These are phyloP conservation scores for Yamadazyma trypodendri DNA, from an alignment of 1,139 yeast genomes.

Conservation along the genomic window DNA sequence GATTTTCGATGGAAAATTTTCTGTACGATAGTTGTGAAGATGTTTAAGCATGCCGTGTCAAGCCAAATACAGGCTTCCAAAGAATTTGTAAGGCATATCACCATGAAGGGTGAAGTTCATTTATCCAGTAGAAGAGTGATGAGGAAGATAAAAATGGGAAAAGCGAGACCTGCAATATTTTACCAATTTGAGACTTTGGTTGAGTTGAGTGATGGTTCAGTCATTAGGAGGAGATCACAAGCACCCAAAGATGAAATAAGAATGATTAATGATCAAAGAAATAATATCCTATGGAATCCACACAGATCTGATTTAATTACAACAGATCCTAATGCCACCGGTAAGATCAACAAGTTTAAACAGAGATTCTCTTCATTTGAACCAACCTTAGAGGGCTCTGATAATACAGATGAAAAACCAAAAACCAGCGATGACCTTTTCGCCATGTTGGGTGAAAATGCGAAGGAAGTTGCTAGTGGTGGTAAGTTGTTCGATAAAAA, in stretches of 20 bases:
- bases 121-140: slow-evolving; percentile 52
- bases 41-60: slow-evolving; percentile 1
- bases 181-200: slow-evolving; percentile 84
- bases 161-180: slow-evolving; percentile 90
- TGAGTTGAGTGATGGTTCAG: slow-evolving; percentile 92
- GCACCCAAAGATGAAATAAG: slow-evolving; percentile 86
- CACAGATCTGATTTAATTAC: slow-evolving; percentile 73
- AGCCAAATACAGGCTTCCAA: slow-evolving; percentile 2
- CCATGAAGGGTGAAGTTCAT: slow-evolving; percentile 39
- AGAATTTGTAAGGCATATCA: slow-evolving; percentile 22
- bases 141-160: slow-evolving; percentile 62
- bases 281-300: slow-evolving; percentile 84
- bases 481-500: slow-evolving; percentile 59
- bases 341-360: slow-evolving; percentile 82
- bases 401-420: slow-evolving; percentile 13
- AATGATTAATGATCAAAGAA: slow-evolving; percentile 86
- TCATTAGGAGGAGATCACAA: slow-evolving; percentile 76
- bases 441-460: slow-evolving; percentile 62
- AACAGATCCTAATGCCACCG: slow-evolving; percentile 79
- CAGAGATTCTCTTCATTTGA: slow-evolving; percentile 63
- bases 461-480: slow-evolving; percentile 62
- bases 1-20: slow-evolving; percentile 4
- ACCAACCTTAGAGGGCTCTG: slow-evolving; percentile 10
- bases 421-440: slow-evolving; percentile 49
- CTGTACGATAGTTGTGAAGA: neutral